Percentiles rank a stretch among this genome's conserved stretches.
These are phyloP conservation scores for Zygoascus sp. DNA, from an alignment of 1,139 yeast species.

Conservation along the genomic window DNA sequence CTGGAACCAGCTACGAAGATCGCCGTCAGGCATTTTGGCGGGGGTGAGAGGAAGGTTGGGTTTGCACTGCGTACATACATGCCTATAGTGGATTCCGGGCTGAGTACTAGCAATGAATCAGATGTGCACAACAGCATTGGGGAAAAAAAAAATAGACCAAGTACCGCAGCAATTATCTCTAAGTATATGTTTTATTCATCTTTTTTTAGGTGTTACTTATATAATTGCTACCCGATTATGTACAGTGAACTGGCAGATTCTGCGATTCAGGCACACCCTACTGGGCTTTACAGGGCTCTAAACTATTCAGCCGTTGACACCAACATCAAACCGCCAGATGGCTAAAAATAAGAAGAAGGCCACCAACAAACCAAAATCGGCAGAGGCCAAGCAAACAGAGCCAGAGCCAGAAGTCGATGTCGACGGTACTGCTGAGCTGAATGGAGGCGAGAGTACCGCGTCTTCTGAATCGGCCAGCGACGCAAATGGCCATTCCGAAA, in stretches of 20 bases:
- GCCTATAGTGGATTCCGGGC: no score
- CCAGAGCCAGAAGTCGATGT: conserved; percentile 1
- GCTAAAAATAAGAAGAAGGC: conserved; percentile 11
- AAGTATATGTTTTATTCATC: no score
- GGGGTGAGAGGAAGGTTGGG: no score
- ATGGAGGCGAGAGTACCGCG: neutral
- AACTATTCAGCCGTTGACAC: neutral
- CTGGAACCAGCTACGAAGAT: neutral
- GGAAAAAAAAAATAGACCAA: no score
- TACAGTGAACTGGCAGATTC: no score
- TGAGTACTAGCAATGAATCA: no score
- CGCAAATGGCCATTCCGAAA: neutral
- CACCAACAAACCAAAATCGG: conserved; percentile 3
- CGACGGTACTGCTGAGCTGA: neutral
- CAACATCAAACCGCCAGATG: conserved; percentile 8
- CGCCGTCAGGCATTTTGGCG: conserved; percentile 3
- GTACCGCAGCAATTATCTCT: no score
- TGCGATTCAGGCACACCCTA: neutral
- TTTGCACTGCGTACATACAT: no score
- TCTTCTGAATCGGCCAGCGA: neutral
- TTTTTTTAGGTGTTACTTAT: no score
- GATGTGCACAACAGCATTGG: no score
- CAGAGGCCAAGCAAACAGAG: conserved; percentile 7
- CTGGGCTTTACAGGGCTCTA: neutral
- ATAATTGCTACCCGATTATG: no score